Base-by-base conservation (phyloP, 371 early-diverging fungal species). In the Mucor plumbeus region DNA sequence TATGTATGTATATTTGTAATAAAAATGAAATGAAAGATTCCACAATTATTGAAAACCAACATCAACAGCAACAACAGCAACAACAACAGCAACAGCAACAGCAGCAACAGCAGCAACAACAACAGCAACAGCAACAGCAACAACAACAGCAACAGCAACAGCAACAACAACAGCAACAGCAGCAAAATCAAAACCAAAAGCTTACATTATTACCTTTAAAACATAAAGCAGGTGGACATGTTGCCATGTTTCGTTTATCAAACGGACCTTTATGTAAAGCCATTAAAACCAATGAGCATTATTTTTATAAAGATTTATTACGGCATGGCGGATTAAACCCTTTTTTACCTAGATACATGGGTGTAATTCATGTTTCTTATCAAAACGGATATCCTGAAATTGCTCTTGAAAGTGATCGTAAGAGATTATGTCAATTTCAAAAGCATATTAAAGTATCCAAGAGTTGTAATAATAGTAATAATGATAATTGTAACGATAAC, bases 341-440 rank as follows among this genome's bases (percentile, higher is more conserved):
- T 39, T 73, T 67, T 63, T 31, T 73, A 57, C 73, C 73, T 54
- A 38, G 70, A 47, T 73, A 73, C 50, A 67, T 71, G 71, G 67
- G 67, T 41, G 43, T 65, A 7, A 73, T 73, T 55, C 56, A 60
- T 65, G 66, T 73, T 38, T 54, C 55, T 61, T 73, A 65, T 63
- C 13, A 58, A 36, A 48, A 64, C 0, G 68, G 68, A 21, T 61
- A 50, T 13, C 89, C 89, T 5, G 84, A 85, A 72, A 89, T 92
- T 34, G 83, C 90, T 21, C 78, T 91, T 19, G 90, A 91, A 73
- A 84, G 88, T 64, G 92, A 92, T 67, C 71, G 84, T 26, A 90
- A 89, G 61, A 80, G 91, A 33, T 71, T 92, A 43, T 88, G 89
- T 43, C 85, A 86, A 64, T 88, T 68, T 26, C 72, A 72, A 40